A percentile compares a stretch with the other conserved stretches of the same genome.
These are phyloP conservation scores for Fusarium marasasianum DNA, from an alignment of 2,329 filamentous ascomycete genomes.

Conservation along the genomic window DNA sequence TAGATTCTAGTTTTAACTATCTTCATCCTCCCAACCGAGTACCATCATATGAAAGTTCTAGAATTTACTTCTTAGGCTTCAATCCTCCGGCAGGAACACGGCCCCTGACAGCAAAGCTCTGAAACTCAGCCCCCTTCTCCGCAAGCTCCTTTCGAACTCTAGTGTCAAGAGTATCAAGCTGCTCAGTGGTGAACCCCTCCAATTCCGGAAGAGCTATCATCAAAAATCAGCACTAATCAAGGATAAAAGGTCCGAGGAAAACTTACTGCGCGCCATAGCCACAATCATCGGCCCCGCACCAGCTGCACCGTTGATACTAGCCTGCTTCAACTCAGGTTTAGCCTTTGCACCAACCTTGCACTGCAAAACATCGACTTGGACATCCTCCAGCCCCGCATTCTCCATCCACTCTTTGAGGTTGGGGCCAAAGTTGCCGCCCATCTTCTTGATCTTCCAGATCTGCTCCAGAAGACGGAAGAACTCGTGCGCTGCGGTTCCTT, in stretches of 20 bases:
- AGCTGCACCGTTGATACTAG: background rate
- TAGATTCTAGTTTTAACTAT: background rate
- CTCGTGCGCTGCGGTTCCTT: background rate
- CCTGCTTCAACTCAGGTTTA: background rate
- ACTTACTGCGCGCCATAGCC: slow-evolving; percentile 5
- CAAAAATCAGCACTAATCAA: background rate
- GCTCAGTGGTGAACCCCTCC: background rate
- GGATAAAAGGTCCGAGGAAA: background rate
- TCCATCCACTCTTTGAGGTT: slow-evolving; percentile 4
- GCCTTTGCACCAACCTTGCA: background rate
- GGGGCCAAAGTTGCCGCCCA: background rate
- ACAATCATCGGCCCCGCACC: slow-evolving; percentile 3
- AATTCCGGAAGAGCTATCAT: background rate
- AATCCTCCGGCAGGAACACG: background rate
- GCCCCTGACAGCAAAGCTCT: background rate
- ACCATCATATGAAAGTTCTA: background rate
- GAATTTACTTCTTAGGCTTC: background rate
- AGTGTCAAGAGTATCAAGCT: background rate
- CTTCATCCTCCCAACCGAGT: too few species aligned
- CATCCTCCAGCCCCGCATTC: background rate
- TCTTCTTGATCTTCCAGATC: slow-evolving; percentile 10
- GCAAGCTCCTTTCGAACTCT: background rate
- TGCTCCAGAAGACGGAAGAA: slow-evolving; percentile 1
- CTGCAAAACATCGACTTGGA: background rate
- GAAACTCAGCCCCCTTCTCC: background rate